A percentile compares a stretch with the other conserved stretches of the same genome.
Conservation (phyloP, 1,139 yeast species). For the Yamadazyma trypodendri region DNA sequence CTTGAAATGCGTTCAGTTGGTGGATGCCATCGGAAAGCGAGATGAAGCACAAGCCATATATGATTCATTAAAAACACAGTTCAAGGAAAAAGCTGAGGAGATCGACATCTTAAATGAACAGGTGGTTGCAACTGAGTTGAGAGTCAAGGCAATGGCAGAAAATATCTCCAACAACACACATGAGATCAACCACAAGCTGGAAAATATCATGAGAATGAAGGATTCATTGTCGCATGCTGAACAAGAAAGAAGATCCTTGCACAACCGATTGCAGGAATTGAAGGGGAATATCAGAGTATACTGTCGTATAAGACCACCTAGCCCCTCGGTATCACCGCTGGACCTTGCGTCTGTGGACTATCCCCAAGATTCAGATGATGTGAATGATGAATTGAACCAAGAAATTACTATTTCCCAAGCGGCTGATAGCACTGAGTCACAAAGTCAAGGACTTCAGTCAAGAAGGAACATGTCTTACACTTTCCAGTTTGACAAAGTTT, state of each 20-base stretch:
- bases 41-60: conserved; percentile 8
- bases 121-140: conserved; percentile 11
- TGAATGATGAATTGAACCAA: conserved; percentile 42
- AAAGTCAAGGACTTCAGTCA: conserved; percentile 8
- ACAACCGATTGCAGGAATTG: conserved; percentile 75
- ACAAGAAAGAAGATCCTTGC: conserved; percentile 57
- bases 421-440: conserved; percentile 1
- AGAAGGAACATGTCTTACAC: conserved; percentile 18
- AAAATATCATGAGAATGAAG: conserved; percentile 12
- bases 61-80: conserved; percentile 13
- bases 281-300: conserved; percentile 92
- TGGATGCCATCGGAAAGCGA: conserved; percentile 8
- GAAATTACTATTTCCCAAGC: conserved; percentile 33
- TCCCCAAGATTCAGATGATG: conserved; percentile 47
- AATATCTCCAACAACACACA: conserved; percentile 8
- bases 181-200: conserved; percentile 10
- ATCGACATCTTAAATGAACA: conserved; percentile 17
- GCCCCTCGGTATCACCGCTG: conserved; percentile 16
- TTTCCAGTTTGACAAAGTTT: conserved; percentile 80
- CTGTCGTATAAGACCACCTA: conserved; percentile 74
- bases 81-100: conserved; percentile 21
- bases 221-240: conserved; percentile 21
- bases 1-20: conserved; percentile 2
- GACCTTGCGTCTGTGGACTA: conserved; percentile 39
- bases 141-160: conserved; percentile 7